Conservation (phyloP, 768 basidiomycete genomes). For the Gyrodon lividus region DNA sequence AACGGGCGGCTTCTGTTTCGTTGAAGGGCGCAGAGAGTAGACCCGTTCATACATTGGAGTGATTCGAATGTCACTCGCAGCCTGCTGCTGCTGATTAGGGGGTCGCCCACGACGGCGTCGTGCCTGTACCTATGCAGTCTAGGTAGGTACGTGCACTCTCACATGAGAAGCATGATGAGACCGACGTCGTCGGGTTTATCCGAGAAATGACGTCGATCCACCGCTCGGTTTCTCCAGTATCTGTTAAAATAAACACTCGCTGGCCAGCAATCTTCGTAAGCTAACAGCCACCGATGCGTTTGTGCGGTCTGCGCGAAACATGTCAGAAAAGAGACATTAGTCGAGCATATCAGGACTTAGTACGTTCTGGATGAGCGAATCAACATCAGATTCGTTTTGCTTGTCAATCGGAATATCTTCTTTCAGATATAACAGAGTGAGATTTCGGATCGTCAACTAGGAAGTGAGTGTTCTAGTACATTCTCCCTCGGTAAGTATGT, state of each 20-base stretch:
- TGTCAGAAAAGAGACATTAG: not conserved
- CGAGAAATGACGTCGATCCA: not conserved
- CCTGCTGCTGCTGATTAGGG: too few relatives aligned
- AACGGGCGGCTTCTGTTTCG: not conserved
- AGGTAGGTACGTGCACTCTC: not conserved
- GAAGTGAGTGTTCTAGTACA: not conserved
- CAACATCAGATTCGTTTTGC: not conserved
- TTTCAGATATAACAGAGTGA: not conserved
- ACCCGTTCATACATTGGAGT: not conserved
- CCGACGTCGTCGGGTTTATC: not conserved
- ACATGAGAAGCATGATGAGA: not conserved
- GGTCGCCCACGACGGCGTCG: too few relatives aligned
- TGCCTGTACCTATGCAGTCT: not conserved
- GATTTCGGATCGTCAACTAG: not conserved
- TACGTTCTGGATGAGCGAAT: not conserved
- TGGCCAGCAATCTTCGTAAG: slow-evolving; percentile 1
- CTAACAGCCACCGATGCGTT: not conserved
- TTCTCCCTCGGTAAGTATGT: not conserved
- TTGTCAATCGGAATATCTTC: not conserved
- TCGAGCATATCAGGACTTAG: not conserved
- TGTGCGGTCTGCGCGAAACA: not conserved
- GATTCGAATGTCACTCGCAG: too few relatives aligned
- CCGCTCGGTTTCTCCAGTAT: not conserved
- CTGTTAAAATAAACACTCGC: not conserved
- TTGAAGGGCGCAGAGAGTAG: not conserved